Base-by-base conservation (phyloP, 805 yeast genomes). In the Brettanomyces nanus region DNA sequence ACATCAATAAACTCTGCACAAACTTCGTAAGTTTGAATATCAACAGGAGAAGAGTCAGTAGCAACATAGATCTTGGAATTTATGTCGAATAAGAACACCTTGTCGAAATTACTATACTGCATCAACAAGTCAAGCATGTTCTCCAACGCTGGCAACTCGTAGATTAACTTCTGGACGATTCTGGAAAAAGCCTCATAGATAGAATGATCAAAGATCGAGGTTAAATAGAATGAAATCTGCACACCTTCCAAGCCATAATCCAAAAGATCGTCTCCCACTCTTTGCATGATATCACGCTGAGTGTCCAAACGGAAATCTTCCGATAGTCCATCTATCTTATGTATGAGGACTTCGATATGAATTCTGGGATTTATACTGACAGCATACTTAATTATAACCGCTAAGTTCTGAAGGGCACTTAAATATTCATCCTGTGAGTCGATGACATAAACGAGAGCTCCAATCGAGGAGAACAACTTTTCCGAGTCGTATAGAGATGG, bases 1-100 rank as follows among this genome's bases (percentile, higher is more conserved):
- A 90, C 92, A 58, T 92, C 97, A 33, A 92, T 90, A 53, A 92
- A 92, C 53, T 92, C 97, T 0, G 97, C 94, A 59, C 97, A 92
- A 2, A 90, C 95, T 57, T 92, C 97, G 56, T 92, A 92, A 0
- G 94, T 85, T 53, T 87, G 95, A 29, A 86, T 82, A 61, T 90
- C 97, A 28, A 90, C 95, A 0, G 97, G 97, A 2, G 89, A 79
- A 0, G 95, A 84, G 58, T 92, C 98, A 0, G 97, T 90, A 4
- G 97, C 96, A 35, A 90, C 87, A 55, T 90, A 92, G 17, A 92
- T 85, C 56, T 92, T 92, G 14, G 95, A 83, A 52, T 85, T 84
- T 19, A 90, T 77, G 55, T 92, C 98, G 52, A 92, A 90, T 40
- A 92, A 58, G 51, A 89, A 92, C 15, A 92, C 90, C 63, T 92